phyloP scores from a whole-genome alignment of 306 rosid species.

The Quercus bicolor region DNA sequence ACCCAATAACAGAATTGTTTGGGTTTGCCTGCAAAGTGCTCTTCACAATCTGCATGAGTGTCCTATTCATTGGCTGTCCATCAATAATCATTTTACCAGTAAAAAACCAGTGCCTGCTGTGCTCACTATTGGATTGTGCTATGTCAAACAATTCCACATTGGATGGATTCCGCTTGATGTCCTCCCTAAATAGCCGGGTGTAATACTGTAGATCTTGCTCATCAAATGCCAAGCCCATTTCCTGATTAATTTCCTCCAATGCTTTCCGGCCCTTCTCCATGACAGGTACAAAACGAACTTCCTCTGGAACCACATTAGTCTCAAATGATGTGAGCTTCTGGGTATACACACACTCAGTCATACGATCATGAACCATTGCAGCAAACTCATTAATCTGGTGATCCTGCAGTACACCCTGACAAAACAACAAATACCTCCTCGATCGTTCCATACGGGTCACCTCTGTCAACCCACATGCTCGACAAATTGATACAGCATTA shows the following conservation, averaged over 20 bases:
- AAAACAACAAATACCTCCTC: conserved; percentile 69
- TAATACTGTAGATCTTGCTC: conserved; percentile 83
- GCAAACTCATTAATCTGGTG: conserved; percentile 63
- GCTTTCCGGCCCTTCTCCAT: conserved; percentile 83
- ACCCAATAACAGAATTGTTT: conserved; percentile 82
- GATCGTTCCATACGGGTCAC: conserved; percentile 84
- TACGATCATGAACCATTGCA: conserved; percentile 74
- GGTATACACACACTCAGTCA: conserved; percentile 79
- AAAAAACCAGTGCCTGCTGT: conserved; percentile 95
- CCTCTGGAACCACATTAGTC: conserved; percentile 60
- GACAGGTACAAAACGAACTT: conserved; percentile 57
- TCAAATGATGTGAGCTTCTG: conserved; percentile 65
- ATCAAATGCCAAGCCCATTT: conserved; percentile 91
- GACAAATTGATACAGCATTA: conserved; percentile 84
- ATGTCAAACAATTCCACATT: conserved; percentile 87
- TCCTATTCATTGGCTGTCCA: conserved; percentile 59
- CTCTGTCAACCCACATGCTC: conserved; percentile 82
- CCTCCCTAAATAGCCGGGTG: conserved; percentile 74
- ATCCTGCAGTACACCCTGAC: conserved; percentile 43
- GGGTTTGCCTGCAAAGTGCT: conserved; percentile 78
- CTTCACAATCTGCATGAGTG: conserved; percentile 94
- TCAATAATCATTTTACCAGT: conserved; percentile 72
- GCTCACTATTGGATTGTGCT: conserved; percentile 93
- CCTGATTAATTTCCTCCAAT: conserved; percentile 74
- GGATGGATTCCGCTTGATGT: conserved; percentile 74